Evolutionary conservation across 441 rosid species (phyloP).

Genomic region (Populus hybrid): DNA sequence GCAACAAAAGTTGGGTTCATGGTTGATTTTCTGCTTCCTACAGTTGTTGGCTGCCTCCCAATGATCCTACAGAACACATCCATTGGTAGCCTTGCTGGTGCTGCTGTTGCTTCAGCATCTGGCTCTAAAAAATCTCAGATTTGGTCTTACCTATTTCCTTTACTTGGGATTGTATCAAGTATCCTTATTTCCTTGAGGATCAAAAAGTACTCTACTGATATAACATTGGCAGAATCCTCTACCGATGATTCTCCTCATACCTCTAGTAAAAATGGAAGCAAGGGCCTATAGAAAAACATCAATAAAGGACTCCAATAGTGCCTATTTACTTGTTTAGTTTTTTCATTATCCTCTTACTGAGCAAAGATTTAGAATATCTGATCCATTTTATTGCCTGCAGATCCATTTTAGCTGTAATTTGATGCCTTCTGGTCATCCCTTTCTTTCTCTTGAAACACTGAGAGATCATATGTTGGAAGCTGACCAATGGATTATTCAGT

Average conservation of each 20-base stretch:
- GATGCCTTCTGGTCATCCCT: neutral
- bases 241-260: constrained; percentile 30
- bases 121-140: constrained; percentile 50
- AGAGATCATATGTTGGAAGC: neutral
- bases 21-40: constrained; percentile 77
- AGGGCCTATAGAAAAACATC: constrained; percentile 30
- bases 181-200: constrained; percentile 69
- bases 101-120: constrained; percentile 77
- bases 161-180: constrained; percentile 71
- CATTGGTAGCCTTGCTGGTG: constrained; percentile 90
- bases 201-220: constrained; percentile 59
- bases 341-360: neutral
- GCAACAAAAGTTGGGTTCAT: constrained; percentile 76
- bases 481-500: neutral
- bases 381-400: neutral
- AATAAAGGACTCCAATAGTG: constrained; percentile 16
- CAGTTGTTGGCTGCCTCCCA: constrained; percentile 74
- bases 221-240: constrained; percentile 36
- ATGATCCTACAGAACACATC: constrained; percentile 96
- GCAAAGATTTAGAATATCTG: neutral
- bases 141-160: constrained; percentile 75
- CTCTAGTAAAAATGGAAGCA: constrained; percentile 20
- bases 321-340: neutral
- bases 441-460: neutral
- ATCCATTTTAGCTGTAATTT: neutral